These are phyloP conservation scores for Sherardia arvensis DNA, from an alignment of 257 asterid genomes.

Conservation along the genomic window DNA sequence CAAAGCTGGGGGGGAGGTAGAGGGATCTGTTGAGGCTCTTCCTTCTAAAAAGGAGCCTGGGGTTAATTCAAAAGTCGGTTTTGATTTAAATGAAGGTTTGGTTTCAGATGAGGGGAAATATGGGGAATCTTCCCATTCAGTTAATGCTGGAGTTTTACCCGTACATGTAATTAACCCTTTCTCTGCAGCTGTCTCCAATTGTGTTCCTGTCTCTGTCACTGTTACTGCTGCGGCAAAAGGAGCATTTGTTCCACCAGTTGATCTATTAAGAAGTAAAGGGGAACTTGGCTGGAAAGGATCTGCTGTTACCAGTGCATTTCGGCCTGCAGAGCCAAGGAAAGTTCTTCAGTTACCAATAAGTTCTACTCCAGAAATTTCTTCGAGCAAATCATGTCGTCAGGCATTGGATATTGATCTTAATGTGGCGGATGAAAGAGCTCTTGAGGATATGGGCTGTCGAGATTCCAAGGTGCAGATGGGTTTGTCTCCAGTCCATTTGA, in stretches of 20 bases:
- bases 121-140: slow-evolving; percentile 35
- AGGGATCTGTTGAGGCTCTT: slow-evolving; percentile 16
- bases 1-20: slow-evolving; percentile 18
- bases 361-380: slow-evolving; percentile 30
- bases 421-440: slow-evolving; percentile 43
- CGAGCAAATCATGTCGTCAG: slow-evolving; percentile 35
- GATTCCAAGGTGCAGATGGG: slow-evolving; percentile 22
- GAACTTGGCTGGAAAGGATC: slow-evolving; percentile 96
- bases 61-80: slow-evolving; percentile 35
- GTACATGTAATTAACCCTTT: slow-evolving; percentile 30
- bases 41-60: slow-evolving; percentile 26
- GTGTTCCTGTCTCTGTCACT: slow-evolving; percentile 57
- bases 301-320: slow-evolving; percentile 93
- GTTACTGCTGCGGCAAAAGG: slow-evolving; percentile 90
- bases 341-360: slow-evolving; percentile 25
- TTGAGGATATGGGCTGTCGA: slow-evolving; percentile 34
- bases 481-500: slow-evolving; percentile 12
- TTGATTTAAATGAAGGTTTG: slow-evolving; percentile 77
- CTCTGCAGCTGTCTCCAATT: slow-evolving; percentile 21
- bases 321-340: slow-evolving; percentile 97
- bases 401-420: slow-evolving; percentile 45
- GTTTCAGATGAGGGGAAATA: slow-evolving; percentile 60
- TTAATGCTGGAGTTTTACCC: slow-evolving; percentile 21
- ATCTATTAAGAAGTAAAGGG: slow-evolving; percentile 61
- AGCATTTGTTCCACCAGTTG: slow-evolving; percentile 81